phyloP scores from a whole-genome alignment of 1,284 basidiomycete species.

The Anthracocystis walkeri region DNA sequence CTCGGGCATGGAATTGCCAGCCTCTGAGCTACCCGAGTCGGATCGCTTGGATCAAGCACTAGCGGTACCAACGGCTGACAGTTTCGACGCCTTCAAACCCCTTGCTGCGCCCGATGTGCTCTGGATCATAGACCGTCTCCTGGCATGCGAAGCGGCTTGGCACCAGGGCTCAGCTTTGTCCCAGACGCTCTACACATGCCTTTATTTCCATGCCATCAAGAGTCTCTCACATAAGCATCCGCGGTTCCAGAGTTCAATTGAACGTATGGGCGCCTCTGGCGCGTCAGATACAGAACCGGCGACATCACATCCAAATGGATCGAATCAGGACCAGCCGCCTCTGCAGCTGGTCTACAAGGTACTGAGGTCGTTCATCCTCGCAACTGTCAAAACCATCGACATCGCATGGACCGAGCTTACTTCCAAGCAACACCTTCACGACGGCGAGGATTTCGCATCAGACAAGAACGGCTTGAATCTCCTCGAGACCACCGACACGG shows the following conservation, averaged over 20 bases:
- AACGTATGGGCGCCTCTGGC: constrained; percentile 59
- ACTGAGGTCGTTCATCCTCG: constrained; percentile 79
- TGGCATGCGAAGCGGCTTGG: constrained; percentile 88
- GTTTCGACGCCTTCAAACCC: constrained; percentile 77
- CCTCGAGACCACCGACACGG: constrained; percentile 78
- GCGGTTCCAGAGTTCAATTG: constrained; percentile 69
- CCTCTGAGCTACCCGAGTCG: constrained; percentile 43
- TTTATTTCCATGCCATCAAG: constrained; percentile 79
- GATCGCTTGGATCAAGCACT: constrained; percentile 71
- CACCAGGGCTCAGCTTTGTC: constrained; percentile 84
- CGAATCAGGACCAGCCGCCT: neutral
- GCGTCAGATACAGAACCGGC: neutral
- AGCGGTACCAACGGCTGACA: constrained; percentile 43
- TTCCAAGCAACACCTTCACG: constrained; percentile 40
- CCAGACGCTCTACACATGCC: constrained; percentile 85
- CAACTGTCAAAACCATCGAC: constrained; percentile 84
- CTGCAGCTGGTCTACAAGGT: constrained; percentile 77
- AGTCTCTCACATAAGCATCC: constrained; percentile 57
- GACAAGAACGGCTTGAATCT: constrained; percentile 86
- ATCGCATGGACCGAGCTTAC: constrained; percentile 81
- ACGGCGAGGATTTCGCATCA: constrained; percentile 83
- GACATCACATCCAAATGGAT: neutral
- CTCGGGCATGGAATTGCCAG: constrained; percentile 76
- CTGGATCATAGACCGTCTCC: constrained; percentile 84
- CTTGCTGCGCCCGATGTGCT: constrained; percentile 82